Evolutionary conservation across 2,329 filamentous ascomycete species (phyloP).

Genomic region (Diaporthe citri): DNA sequence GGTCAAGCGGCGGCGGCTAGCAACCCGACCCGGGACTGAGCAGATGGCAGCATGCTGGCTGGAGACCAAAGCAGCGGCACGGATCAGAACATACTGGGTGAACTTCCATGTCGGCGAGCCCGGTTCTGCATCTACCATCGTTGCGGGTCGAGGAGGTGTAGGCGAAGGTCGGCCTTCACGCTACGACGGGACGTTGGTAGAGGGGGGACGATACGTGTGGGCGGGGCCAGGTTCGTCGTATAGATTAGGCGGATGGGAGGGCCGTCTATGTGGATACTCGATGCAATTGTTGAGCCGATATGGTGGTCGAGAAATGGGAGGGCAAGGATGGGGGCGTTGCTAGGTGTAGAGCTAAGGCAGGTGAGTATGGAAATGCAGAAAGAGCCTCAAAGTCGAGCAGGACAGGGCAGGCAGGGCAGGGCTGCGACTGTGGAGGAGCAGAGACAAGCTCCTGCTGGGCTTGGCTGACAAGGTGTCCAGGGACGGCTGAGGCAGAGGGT

Average conservation of each 20-base stretch:
- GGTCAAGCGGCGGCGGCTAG: neutral
- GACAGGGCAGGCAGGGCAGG: conserved; percentile 25
- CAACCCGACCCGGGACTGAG: neutral
- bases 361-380: conserved; percentile 33
- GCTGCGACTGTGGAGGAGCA: conserved; percentile 34
- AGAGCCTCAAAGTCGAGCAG: conserved; percentile 33
- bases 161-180: conserved; percentile 45
- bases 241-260: conserved; percentile 30
- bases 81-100: conserved; percentile 82
- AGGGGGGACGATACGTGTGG: conserved; percentile 27
- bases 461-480: conserved; percentile 35
- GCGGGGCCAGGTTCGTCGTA: conserved; percentile 24
- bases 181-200: conserved; percentile 40
- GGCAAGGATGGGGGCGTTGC: conserved; percentile 27
- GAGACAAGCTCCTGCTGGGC: conserved; percentile 38
- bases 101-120: conserved; percentile 99
- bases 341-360: conserved; percentile 37
- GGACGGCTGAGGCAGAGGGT: neutral
- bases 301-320: conserved; percentile 34
- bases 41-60: conserved; percentile 1
- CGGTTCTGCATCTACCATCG: conserved; percentile 97
- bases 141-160: conserved; percentile 55
- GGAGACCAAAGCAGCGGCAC: neutral
- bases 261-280: conserved; percentile 28
- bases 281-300: conserved; percentile 30